Evolutionary conservation across 2,329 filamentous ascomycete genomes (phyloP).

Genomic region (Xylariaceae sp.): DNA sequence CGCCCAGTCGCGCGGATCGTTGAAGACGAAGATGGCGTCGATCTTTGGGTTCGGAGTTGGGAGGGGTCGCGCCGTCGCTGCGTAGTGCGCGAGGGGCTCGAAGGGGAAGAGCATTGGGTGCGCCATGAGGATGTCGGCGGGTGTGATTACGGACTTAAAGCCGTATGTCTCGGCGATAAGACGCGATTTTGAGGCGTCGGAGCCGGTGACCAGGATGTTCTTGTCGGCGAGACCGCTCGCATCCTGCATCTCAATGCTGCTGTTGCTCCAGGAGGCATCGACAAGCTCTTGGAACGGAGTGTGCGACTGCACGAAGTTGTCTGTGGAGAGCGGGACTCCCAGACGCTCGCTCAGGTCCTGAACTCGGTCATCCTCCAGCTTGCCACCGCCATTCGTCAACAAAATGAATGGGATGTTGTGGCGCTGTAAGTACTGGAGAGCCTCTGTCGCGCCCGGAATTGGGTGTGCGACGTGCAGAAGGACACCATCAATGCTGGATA

Average conservation of each 20-base stretch:
- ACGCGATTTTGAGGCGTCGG: slow-evolving; percentile 61
- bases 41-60: slow-evolving; percentile 60
- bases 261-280: slow-evolving; percentile 5
- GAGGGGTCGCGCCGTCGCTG: slow-evolving; percentile 50
- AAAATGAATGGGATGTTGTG: slow-evolving; percentile 86
- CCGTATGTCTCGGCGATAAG: slow-evolving; percentile 72
- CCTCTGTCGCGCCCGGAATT: slow-evolving; percentile 70
- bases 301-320: slow-evolving; percentile 82
- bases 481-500: slow-evolving; percentile 77
- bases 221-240: slow-evolving; percentile 49
- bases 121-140: slow-evolving; percentile 72
- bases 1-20: slow-evolving; percentile 94
- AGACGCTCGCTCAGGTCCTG: slow-evolving; percentile 63
- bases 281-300: slow-evolving; percentile 74
- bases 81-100: slow-evolving; percentile 61
- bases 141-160: slow-evolving; percentile 76
- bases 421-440: slow-evolving; percentile 66
- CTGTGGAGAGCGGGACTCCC: slow-evolving; percentile 56
- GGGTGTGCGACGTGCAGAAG: slow-evolving; percentile 75
- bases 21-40: slow-evolving; percentile 88
- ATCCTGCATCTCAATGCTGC: background rate
- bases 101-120: slow-evolving; percentile 82
- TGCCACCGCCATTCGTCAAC: slow-evolving; percentile 91
- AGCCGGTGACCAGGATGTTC: slow-evolving; percentile 70
- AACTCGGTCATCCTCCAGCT: slow-evolving; percentile 69